Evolutionary conservation across 306 rosid genomes (phyloP), one percentile per base, ranked within the genome.

Genomic region (Cyclanthera cordifolia): DNA sequence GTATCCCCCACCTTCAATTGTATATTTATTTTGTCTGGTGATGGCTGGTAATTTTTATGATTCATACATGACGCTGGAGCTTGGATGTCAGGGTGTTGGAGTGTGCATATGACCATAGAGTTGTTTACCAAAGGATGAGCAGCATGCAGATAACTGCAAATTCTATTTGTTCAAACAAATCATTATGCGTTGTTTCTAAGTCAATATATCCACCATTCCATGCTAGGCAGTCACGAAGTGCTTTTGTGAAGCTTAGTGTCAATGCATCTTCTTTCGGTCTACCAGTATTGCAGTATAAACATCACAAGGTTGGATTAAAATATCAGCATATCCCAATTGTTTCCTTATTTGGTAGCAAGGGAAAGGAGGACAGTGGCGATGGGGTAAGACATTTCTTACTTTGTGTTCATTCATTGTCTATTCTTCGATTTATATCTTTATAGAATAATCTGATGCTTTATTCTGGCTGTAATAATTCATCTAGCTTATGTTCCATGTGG

Each of bases 341-440:
- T 56, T 84, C 88, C 78, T 76, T 74, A 17, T 85, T 82, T 8
- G 85, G 85, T 72, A 86, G 82, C 50, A 71, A 78, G 72, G 88
- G 86, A 74, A 83, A 79, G 81, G 86, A 79, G 81, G 86, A 53
- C 39, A 80, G 64, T 60, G 71, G 28, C 50, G 75, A 66, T 74
- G 85, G 75, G 88, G 91, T 86, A 53, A 34, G 67, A 55, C 20
- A 47, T 58, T 28, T 7, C 69, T 72, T 72, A 27, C 21, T 50
- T 46, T 45, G 41, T 65, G 10, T 0, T 54, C n/a, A 12, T 23
- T 21, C 6, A 13, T 24, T 5, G 14, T 54, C 6, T 54, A 24
- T 54, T 23, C 37, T 13, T 39, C 20, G 0, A 15, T 57, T 24
- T 27, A 4, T 57, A 27, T 28, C 39, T 37, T 20, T 37, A 37